Evolutionary conservation across 257 asterid genomes (phyloP), one percentile per base, ranked within the genome.

Genomic region (Ocimum tenuiflorum): DNA sequence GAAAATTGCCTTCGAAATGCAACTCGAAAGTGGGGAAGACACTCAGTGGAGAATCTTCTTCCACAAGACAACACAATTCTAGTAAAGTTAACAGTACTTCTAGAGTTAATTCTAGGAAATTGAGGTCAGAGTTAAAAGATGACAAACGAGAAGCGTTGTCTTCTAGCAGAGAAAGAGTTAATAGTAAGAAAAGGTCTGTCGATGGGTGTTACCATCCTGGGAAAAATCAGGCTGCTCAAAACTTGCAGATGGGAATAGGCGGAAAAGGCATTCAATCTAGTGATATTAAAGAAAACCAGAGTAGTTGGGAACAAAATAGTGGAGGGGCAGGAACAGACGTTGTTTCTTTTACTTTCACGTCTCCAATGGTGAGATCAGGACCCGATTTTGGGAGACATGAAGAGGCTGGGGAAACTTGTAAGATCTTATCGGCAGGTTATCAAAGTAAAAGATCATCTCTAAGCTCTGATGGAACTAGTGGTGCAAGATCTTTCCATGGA

Each of bases 261-360:
- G 86, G 63, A 67, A 79, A 75, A 73, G 65, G 55, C 62, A 42
- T 68, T 29, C 83, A 81, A 46, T 78, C 84, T 43, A 45, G 80
- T 55, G 60, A 51, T 53, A 24, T 54, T 27, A 60, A 64, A 47
- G 81, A 77, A 12, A 76, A 65, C 45, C 77, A 70, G 56, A 75
- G 74, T 62, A 70, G 74, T 43, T 78, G 87, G 80, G 78, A 73
- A 22, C 84, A 78, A 69, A 78, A 82, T 19, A 71, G 76, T 70
- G 77, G 78, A 74, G 73, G 73, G 42, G 68, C 69, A 8, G 88
- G 86, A 70, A 65, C 80, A 15, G 97, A 88, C 33, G 88, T 90
- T 43, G 51, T 94, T 76, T 94, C 99, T 29, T 90, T 94, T 77
- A 88, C 99, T 38, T 94, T 94, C 83, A 87, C 77, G 51, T 76